Base-by-base conservation (phyloP, 1,284 basidiomycete species). In the Pseudozyma tsukubaensis region DNA sequence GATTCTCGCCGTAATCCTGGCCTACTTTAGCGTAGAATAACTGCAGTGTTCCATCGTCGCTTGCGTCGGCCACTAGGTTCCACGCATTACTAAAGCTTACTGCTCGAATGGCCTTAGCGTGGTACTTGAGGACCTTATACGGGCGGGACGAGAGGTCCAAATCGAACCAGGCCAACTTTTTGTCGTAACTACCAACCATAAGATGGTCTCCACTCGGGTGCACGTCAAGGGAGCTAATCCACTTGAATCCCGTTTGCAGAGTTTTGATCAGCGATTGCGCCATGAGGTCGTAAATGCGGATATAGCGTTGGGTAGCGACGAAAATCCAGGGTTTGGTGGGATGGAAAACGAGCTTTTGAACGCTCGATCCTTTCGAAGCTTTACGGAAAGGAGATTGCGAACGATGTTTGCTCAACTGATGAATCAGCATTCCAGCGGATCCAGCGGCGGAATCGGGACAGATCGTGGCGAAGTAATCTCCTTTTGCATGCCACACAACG, bases 161-260 rank as follows among this genome's bases (percentile, higher is more conserved):
- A 87, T 99, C 97, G 85, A 99, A 99, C 97, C 97, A 99, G 81
- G 93, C 94, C 16, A 99, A 87, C 85, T 97, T 96, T 78, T 93
- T 92, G 87, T 99, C 97, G 86, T 99, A 99, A 55, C 92, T 92
- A 66, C 97, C 97, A 45, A 99, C 92, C 75, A 99, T 92, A 69
- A 99, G 87, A 87, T 99, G 94, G 82, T 98, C 94, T 4, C 85
- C 83, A 13, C 59, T 40, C 8, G 96, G 93, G 86, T 99, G 97
- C 19, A 99, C 89, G 84, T 97, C 94, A 89, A 99, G 90, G 10
- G 90, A 92, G 36, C 94, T 96, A 82, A 99, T 97, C 96, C 96
- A 99, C 85, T 90, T 91, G 78, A 96, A 92, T 56, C 96, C 96
- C 9, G 96, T 92, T 83, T 89, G 91, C 51, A 99, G 87, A 21